phyloP scores from a whole-genome alignment of 83 land plant species.

The Picea mariana region DNA sequence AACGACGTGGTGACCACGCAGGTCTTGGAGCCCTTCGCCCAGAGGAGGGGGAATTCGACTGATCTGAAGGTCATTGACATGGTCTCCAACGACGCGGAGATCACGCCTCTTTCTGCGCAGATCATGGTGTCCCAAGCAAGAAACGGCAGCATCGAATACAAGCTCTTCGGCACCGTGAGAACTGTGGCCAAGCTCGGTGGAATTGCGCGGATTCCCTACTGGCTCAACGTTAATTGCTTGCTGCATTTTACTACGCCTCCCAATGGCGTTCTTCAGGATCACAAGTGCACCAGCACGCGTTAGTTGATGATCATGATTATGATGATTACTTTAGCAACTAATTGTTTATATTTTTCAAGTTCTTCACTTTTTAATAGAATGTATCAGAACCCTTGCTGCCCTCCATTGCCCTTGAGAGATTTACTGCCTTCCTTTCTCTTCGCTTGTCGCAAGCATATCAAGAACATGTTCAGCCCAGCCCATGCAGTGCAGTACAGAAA shows the following conservation, averaged over 20 bases:
- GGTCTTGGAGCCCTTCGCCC: constrained; percentile 39
- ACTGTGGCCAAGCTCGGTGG: constrained; percentile 36
- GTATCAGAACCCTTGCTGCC: no score
- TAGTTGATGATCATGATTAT: no score
- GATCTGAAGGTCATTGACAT: constrained; percentile 33
- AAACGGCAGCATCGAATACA: constrained; percentile 17
- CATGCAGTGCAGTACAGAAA: no score
- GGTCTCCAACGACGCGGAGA: constrained; percentile 41
- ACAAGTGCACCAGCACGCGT: constrained; percentile 17
- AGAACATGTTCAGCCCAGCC: no score
- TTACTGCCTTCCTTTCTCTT: no score
- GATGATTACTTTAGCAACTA: no score
- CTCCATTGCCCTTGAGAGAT: no score
- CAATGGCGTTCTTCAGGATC: constrained; percentile 33
- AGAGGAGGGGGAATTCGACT: constrained; percentile 9
- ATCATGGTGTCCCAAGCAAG: constrained; percentile 14
- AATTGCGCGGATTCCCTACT: constrained; percentile 29
- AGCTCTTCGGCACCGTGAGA: constrained; percentile 34
- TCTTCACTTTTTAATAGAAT: no score
- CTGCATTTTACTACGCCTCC: constrained; percentile 40
- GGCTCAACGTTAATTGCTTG: constrained; percentile 34
- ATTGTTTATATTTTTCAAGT: no score
- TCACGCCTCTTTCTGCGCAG: constrained; percentile 20
- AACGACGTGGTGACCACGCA: constrained; percentile 32
- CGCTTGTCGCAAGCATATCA: no score